These are phyloP conservation scores for Ceratocystis colombiana DNA, from an alignment of 2,329 filamentous ascomycete species.

Conservation along the genomic window DNA sequence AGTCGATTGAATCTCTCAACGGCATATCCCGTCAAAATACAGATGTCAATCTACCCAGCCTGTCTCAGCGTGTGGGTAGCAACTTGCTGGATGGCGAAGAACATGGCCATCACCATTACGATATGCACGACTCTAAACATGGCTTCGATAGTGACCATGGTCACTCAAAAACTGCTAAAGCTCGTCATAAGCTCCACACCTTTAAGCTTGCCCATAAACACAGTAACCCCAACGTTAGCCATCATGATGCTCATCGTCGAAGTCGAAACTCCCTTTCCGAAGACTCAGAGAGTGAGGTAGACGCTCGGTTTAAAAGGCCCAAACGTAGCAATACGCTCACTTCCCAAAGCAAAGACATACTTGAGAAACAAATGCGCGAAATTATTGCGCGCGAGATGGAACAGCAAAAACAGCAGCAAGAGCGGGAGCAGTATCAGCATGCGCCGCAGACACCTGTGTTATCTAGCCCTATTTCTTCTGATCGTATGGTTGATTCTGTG, in stretches of 20 bases:
- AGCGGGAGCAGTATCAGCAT: conserved; percentile 9
- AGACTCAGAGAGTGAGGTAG: conserved; percentile 49
- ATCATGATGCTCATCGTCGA: conserved; percentile 44
- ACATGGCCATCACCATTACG: conserved; percentile 30
- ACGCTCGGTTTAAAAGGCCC: conserved; percentile 34
- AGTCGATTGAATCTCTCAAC: conserved; percentile 28
- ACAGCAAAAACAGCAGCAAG: conserved; percentile 28
- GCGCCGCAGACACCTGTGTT: not conserved
- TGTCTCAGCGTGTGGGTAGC: conserved; percentile 26
- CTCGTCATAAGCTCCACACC: conserved; percentile 23
- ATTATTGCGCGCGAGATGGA: conserved; percentile 47
- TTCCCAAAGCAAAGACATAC: conserved; percentile 41
- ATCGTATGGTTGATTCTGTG: not conserved
- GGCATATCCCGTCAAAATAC: conserved; percentile 32
- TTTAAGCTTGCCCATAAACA: conserved; percentile 38
- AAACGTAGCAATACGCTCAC: conserved; percentile 40
- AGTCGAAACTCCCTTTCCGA: conserved; percentile 47
- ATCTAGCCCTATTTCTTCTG: not conserved
- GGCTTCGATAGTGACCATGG: conserved; percentile 23
- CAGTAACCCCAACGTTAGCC: conserved; percentile 40
- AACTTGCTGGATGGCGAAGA: conserved; percentile 30
- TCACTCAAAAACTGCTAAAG: conserved; percentile 20
- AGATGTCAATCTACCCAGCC: conserved; percentile 28
- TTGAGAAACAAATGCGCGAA: conserved; percentile 54
- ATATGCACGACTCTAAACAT: conserved; percentile 13